Percentiles rank a stretch among this genome's conserved stretches.
Evolutionary conservation across 2,329 filamentous ascomycete species (phyloP).

Genomic region (Epichloe gansuensis): DNA sequence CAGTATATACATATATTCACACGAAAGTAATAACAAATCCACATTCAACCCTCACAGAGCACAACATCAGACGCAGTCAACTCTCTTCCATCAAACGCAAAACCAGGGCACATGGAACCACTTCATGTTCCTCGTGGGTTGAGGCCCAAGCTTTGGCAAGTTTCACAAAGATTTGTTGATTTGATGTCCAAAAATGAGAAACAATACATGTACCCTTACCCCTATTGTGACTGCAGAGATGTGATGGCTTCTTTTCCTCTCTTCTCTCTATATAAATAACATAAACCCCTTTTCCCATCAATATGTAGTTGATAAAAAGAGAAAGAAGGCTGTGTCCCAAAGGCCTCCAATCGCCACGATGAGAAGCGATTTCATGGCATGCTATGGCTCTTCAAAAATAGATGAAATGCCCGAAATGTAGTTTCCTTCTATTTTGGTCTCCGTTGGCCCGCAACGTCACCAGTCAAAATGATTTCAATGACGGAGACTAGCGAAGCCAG

Average conservation of each 20-base stretch:
- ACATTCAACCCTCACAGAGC: background rate
- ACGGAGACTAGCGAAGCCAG: constrained; percentile 23
- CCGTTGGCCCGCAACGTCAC: constrained; percentile 4
- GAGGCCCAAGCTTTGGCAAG: background rate
- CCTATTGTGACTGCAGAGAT: background rate
- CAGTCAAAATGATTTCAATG: constrained; percentile 12
- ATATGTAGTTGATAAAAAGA: background rate
- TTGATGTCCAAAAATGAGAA: background rate
- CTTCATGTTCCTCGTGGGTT: background rate
- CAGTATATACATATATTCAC: background rate
- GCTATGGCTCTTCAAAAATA: background rate
- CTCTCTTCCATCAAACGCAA: background rate
- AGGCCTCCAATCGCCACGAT: background rate
- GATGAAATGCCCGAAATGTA: background rate
- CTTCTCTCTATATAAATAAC: background rate
- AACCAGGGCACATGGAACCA: background rate
- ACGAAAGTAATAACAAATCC: background rate
- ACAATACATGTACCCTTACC: background rate
- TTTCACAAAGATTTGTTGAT: background rate
- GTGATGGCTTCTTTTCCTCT: background rate
- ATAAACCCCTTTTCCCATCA: background rate
- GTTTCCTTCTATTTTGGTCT: background rate
- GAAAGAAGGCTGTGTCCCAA: background rate
- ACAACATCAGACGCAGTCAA: no score
- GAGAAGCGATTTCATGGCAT: background rate